Evolutionary conservation across 2,329 filamentous ascomycete genomes (phyloP).

Genomic region (Arthrobotrys pseudoclavata): DNA sequence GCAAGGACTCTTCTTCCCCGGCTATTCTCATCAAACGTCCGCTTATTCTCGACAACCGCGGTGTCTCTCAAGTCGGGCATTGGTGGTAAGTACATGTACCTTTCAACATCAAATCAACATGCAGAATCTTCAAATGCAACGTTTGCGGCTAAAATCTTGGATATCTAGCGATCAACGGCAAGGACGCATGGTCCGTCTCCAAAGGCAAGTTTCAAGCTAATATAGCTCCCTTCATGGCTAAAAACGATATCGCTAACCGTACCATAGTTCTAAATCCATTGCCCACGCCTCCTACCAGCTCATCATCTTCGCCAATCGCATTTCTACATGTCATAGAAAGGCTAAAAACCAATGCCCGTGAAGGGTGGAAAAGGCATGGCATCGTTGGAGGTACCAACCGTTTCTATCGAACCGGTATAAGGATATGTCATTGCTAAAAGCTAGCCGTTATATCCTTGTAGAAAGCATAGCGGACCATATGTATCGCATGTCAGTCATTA

Average conservation of each 20-base stretch:
- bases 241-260: conserved; percentile 11
- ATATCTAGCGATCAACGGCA: conserved; percentile 31
- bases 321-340: conserved; percentile 96
- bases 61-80: conserved; percentile 40
- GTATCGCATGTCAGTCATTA: conserved; percentile 99
- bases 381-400: conserved; percentile 69
- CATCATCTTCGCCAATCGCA: conserved; percentile 80
- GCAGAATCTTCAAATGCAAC: conserved; percentile 13
- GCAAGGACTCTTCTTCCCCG: conserved; percentile 1
- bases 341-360: conserved; percentile 94
- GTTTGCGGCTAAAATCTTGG: conserved; percentile 28
- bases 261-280: conserved; percentile 75
- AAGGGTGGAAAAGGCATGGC: conserved; percentile 92
- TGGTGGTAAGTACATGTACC: conserved; percentile 30
- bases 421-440: neutral
- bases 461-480: conserved; percentile 98
- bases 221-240: neutral
- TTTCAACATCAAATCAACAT: neutral
- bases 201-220: conserved; percentile 55
- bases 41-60: conserved; percentile 18
- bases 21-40: conserved; percentile 18
- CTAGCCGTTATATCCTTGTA: conserved; percentile 1
- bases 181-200: conserved; percentile 61
- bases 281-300: conserved; percentile 72
- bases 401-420: too few relatives aligned